Evolutionary conservation across 2,329 filamentous ascomycete genomes (phyloP).

Genomic region (Diplodia mutila): DNA sequence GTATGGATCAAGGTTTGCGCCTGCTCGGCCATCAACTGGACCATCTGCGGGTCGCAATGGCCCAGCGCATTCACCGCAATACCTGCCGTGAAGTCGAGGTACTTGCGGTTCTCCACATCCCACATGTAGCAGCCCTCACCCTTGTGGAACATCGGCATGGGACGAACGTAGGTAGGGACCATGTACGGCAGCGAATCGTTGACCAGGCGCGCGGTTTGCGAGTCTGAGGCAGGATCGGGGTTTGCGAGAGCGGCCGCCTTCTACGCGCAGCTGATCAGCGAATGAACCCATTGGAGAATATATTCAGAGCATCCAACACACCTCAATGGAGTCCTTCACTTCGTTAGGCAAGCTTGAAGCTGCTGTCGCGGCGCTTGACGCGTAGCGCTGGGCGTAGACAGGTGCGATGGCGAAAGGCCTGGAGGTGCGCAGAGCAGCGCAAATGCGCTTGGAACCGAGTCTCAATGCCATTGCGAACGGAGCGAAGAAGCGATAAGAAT

Average conservation of each 20-base stretch:
- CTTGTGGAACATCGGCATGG: constrained; percentile 84
- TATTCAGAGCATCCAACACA: constrained; percentile 29
- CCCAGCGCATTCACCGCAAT: constrained; percentile 95
- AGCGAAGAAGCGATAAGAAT: constrained; percentile 1
- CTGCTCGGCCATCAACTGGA: constrained; percentile 76
- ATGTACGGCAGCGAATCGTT: constrained; percentile 81
- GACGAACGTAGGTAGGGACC: constrained; percentile 93
- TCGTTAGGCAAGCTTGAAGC: constrained; percentile 48
- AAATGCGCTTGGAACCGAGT: constrained; percentile 25
- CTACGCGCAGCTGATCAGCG: constrained; percentile 29
- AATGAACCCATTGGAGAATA: neutral
- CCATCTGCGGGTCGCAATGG: constrained; percentile 82
- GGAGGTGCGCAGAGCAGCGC: constrained; percentile 30
- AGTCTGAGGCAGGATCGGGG: constrained; percentile 74
- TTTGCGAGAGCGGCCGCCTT: constrained; percentile 58
- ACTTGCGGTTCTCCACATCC: constrained; percentile 86
- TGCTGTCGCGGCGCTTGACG: constrained; percentile 42
- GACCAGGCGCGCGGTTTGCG: constrained; percentile 74
- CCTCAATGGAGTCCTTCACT: constrained; percentile 48
- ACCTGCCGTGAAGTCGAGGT: constrained; percentile 92
- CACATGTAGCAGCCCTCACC: constrained; percentile 86
- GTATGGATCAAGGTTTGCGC: constrained; percentile 79
- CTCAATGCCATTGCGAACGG: constrained; percentile 22
- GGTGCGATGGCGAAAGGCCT: constrained; percentile 9
- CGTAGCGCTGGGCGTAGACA: constrained; percentile 35